Evolutionary conservation across 345 rosid genomes (phyloP).

Genomic region (Pelargonium nanum): DNA sequence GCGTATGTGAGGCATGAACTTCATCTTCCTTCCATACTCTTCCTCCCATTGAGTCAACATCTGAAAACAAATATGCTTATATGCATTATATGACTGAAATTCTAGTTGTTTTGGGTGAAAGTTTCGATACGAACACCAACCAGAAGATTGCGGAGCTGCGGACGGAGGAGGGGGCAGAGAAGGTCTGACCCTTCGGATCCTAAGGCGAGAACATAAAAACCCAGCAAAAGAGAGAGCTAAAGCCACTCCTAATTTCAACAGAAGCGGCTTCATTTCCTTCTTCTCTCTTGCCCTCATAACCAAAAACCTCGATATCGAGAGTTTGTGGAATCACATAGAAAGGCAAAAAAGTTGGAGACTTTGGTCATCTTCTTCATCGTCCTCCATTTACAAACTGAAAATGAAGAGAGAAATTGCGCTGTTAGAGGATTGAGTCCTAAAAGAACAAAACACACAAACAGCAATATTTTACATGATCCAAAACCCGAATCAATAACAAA

Average conservation of each 20-base stretch:
- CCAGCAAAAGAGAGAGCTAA: constrained; percentile 69
- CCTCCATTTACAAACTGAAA: constrained; percentile 32
- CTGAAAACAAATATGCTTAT: constrained; percentile 19
- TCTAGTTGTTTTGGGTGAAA: background rate
- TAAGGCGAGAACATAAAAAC: constrained; percentile 46
- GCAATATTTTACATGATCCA: background rate
- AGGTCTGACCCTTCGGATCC: constrained; percentile 25
- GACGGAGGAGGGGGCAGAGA: constrained; percentile 25
- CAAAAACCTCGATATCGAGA: background rate
- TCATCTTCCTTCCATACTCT: constrained; percentile 5
- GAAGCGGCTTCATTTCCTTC: constrained; percentile 38
- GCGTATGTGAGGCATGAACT: background rate
- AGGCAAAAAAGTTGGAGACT: constrained; percentile 5
- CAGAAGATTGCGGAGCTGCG: constrained; percentile 14
- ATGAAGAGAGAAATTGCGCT: constrained; percentile 3
- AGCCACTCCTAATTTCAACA: constrained; percentile 59
- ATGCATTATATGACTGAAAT: background rate
- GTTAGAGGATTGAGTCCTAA: background rate
- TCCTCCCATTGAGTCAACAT: constrained; percentile 15
- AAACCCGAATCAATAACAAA: too few species aligned
- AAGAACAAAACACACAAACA: background rate
- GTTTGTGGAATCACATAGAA: constrained; percentile 1
- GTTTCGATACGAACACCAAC: constrained; percentile 12
- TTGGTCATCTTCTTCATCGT: constrained; percentile 27
- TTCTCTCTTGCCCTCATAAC: constrained; percentile 30